Conservation (phyloP, 2,329 filamentous ascomycete species). For the Phaeosphaeriaceae sp. region DNA sequence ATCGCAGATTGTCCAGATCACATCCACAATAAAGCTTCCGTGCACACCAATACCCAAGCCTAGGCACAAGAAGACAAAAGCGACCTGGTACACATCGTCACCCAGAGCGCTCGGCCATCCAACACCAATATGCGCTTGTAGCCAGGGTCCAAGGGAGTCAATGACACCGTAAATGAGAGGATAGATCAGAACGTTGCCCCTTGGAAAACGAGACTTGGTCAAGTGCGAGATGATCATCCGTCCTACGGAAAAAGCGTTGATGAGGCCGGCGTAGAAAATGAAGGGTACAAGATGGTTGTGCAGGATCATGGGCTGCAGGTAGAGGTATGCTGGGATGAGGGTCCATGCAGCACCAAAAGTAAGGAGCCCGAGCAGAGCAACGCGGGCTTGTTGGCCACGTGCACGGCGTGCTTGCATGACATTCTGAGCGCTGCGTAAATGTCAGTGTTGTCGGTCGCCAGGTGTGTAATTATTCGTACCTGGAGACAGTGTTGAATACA, state of each 20-base stretch:
- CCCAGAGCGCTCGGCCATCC: constrained; percentile 52
- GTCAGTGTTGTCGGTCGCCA: constrained; percentile 15
- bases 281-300: constrained; percentile 88
- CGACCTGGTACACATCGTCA: constrained; percentile 83
- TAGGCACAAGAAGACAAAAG: constrained; percentile 87
- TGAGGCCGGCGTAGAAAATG: constrained; percentile 82
- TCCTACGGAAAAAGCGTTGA: constrained; percentile 95
- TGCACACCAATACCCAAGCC: constrained; percentile 90
- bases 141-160: constrained; percentile 79
- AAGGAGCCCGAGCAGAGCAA: constrained; percentile 80
- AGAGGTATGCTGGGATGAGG: constrained; percentile 79
- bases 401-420: constrained; percentile 82
- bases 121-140: constrained; percentile 59
- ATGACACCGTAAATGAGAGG: constrained; percentile 80
- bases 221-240: constrained; percentile 96
- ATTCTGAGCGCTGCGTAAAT: constrained; percentile 69
- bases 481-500: constrained; percentile 82
- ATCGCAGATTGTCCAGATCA: constrained; percentile 97
- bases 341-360: constrained; percentile 83
- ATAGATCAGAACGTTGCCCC: constrained; percentile 82
- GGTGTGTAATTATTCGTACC: constrained; percentile 43
- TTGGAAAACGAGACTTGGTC: constrained; percentile 86
- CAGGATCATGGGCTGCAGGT: constrained; percentile 84
- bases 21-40: constrained; percentile 95
- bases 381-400: constrained; percentile 74